Percentiles rank a stretch among this genome's conserved stretches.
Conservation (phyloP, 1,284 basidiomycete genomes). For the Thelephora terrestris region DNA sequence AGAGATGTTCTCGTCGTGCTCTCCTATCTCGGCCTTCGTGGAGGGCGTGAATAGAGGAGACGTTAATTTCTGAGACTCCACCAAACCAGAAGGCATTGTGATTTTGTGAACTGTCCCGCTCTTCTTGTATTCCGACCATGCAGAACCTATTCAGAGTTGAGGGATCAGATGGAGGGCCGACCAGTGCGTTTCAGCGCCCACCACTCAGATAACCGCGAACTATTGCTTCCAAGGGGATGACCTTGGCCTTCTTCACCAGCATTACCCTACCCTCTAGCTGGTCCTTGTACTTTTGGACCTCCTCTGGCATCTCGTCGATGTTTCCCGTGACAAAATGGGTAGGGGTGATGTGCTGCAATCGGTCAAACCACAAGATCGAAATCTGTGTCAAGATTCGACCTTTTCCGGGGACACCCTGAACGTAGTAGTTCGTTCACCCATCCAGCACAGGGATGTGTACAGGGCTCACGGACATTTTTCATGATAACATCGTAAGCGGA, state of each 20-base stretch:
- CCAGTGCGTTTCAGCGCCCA: conserved; percentile 20
- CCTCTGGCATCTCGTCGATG: conserved; percentile 65
- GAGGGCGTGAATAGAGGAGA: conserved; percentile 92
- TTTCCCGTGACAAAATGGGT: conserved; percentile 80
- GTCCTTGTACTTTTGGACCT: conserved; percentile 57
- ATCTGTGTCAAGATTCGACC: conserved; percentile 85
- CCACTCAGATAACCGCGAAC: conserved; percentile 95
- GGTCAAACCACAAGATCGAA: conserved; percentile 93
- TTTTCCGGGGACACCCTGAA: conserved; percentile 88
- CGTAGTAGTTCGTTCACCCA: background rate
- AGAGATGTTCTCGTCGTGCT: conserved; percentile 97
- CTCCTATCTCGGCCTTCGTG: conserved; percentile 93
- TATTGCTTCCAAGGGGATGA: conserved; percentile 94
- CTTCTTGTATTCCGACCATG: conserved; percentile 91
- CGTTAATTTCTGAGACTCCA: conserved; percentile 80
- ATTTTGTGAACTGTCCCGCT: conserved; percentile 87
- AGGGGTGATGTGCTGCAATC: conserved; percentile 67
- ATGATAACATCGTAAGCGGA: conserved; percentile 96
- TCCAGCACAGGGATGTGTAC: background rate
- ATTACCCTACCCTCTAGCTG: conserved; percentile 82
- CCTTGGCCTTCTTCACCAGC: conserved; percentile 85
- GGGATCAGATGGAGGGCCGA: too few species aligned
- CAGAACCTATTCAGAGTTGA: conserved; percentile 58
- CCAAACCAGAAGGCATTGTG: conserved; percentile 60
- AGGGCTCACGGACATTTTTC: conserved; percentile 58